Conservation (phyloP, 805 yeast genomes). For the Wickerhamiella allomyrinae region DNA sequence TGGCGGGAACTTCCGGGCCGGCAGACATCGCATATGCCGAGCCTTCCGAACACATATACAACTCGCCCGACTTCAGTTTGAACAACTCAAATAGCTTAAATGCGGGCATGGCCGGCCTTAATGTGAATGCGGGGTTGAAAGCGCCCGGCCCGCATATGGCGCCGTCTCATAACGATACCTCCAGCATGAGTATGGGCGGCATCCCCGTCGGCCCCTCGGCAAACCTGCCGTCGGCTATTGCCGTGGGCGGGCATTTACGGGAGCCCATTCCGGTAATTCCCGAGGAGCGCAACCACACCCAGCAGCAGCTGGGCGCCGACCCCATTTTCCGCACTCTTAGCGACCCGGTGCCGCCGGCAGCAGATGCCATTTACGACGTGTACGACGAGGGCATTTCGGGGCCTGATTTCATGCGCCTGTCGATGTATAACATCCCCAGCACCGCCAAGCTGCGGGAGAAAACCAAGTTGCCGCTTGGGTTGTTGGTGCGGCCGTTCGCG, state of each 20-base stretch:
- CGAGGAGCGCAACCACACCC: conserved; percentile 16
- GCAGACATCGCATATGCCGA: neutral
- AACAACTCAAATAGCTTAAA: too few species aligned
- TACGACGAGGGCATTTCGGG: conserved; percentile 77
- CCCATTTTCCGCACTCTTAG: conserved; percentile 53
- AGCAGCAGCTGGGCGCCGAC: conserved; percentile 20
- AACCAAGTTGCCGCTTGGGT: conserved; percentile 67
- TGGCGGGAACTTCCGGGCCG: neutral
- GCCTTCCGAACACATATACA: neutral
- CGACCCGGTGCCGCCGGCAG: conserved; percentile 69
- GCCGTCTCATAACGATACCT: neutral
- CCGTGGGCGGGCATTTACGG: conserved; percentile 10
- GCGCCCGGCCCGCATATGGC: neutral
- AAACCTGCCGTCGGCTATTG: neutral
- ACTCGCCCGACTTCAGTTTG: neutral
- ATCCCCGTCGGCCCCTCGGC: neutral
- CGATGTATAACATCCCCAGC: conserved; percentile 74
- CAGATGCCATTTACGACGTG: conserved; percentile 54
- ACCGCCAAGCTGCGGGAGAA: conserved; percentile 52
- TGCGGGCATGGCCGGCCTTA: neutral
- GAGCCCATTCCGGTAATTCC: conserved; percentile 18
- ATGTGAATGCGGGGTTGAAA: neutral
- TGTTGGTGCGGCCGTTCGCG: conserved; percentile 77
- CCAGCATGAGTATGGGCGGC: neutral
- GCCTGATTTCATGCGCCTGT: conserved; percentile 61